Evolutionary conservation across 1,139 yeast species (phyloP).

Genomic region (Geotrichum klebahnii): DNA sequence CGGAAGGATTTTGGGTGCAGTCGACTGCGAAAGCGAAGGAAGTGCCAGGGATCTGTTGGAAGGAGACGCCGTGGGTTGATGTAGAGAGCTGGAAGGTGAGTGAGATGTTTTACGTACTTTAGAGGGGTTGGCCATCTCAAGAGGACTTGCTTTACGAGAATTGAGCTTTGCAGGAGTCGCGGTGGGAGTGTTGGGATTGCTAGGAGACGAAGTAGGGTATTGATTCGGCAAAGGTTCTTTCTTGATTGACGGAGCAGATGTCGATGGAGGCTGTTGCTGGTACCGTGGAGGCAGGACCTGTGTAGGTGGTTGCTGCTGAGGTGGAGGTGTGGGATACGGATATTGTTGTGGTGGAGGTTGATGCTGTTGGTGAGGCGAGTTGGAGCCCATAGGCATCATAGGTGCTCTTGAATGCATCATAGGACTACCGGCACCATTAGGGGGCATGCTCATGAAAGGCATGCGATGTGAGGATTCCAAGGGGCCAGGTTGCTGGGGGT

Average conservation of each 20-base stretch:
- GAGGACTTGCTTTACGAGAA: constrained; percentile 4
- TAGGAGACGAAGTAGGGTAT: background rate
- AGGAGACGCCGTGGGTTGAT: background rate
- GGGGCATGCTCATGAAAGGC: too few relatives aligned
- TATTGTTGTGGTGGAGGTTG: constrained; percentile 21
- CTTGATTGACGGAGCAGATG: constrained; percentile 15
- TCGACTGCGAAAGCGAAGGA: too few relatives aligned
- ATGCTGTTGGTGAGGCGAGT: constrained; percentile 6
- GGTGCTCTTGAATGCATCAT: constrained; percentile 7
- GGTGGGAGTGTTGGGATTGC: background rate
- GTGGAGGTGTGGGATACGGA: constrained; percentile 21
- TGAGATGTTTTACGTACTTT: constrained; percentile 3
- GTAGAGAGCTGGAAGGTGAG: constrained; percentile 1
- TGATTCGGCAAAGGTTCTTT: constrained; percentile 3
- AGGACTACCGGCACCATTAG: background rate
- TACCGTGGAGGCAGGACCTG: constrained; percentile 22
- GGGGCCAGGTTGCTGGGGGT: too few relatives aligned
- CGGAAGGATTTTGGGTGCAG: background rate
- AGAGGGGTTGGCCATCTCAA: background rate
- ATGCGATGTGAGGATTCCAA: too few relatives aligned
- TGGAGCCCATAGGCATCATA: constrained; percentile 2
- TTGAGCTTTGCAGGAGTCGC: constrained; percentile 7
- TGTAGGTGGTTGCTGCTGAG: constrained; percentile 23
- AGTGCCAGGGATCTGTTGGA: background rate
- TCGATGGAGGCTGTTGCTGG: constrained; percentile 11